These are phyloP conservation scores for Diaporthe velutina DNA, from an alignment of 2,329 filamentous ascomycete genomes.

Conservation along the genomic window DNA sequence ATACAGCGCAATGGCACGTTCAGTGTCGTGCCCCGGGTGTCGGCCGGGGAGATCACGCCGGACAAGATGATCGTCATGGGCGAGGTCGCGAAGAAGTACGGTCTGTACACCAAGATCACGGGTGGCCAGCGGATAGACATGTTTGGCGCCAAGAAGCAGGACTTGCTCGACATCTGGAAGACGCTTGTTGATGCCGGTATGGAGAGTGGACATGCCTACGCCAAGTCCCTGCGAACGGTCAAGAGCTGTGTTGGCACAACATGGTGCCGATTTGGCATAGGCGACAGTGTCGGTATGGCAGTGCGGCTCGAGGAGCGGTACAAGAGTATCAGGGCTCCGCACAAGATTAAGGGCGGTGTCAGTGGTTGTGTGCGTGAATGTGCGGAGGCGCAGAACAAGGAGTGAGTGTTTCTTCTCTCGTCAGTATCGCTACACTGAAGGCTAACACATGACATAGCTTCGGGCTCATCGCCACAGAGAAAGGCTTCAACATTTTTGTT, in stretches of 20 bases:
- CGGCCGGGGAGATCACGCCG: conserved; percentile 88
- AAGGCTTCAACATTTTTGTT: conserved; percentile 94
- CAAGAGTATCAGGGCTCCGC: conserved; percentile 89
- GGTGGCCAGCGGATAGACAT: conserved; percentile 93
- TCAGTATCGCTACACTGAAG: too few relatives aligned
- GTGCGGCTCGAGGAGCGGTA: conserved; percentile 90
- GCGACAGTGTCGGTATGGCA: conserved; percentile 92
- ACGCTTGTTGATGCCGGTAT: conserved; percentile 85
- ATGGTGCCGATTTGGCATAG: conserved; percentile 91
- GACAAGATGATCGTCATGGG: conserved; percentile 88
- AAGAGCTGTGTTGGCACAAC: conserved; percentile 93
- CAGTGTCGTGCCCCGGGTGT: conserved; percentile 85
- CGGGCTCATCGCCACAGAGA: conserved; percentile 90
- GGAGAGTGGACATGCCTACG: conserved; percentile 92
- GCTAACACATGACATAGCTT: conserved; percentile 66
- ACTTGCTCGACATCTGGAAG: conserved; percentile 85
- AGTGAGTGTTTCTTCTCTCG: conserved; percentile 63
- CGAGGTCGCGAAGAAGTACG: conserved; percentile 85
- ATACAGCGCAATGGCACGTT: conserved; percentile 94
- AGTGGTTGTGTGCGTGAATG: conserved; percentile 94
- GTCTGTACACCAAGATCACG: conserved; percentile 91
- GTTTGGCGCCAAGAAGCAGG: conserved; percentile 91
- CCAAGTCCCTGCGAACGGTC: conserved; percentile 88
- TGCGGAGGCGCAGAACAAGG: conserved; percentile 92
- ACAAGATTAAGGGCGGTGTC: conserved; percentile 93